Evolutionary conservation across 2,329 filamentous ascomycete species (phyloP).

Genomic region (Trichoderma hamatum): DNA sequence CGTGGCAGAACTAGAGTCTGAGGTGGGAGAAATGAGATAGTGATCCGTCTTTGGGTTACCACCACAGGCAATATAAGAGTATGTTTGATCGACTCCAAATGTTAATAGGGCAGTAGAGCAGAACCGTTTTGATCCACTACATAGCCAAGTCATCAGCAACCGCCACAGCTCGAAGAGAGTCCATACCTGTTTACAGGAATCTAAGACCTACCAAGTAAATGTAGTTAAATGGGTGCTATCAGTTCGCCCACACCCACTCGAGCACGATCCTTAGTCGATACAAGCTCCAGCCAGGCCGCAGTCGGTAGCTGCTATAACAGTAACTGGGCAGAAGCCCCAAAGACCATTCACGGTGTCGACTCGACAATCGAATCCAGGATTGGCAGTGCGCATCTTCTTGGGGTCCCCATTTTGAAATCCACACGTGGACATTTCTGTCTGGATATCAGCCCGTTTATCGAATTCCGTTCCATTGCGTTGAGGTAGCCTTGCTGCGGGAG

Average conservation of each 20-base stretch:
- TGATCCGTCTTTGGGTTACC: constrained; percentile 34
- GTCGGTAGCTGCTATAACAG: constrained; percentile 41
- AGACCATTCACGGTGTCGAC: constrained; percentile 40
- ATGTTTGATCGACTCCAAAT: constrained; percentile 39
- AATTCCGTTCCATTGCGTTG: background rate
- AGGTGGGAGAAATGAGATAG: constrained; percentile 31
- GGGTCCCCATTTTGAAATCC: constrained; percentile 40
- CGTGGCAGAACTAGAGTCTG: background rate
- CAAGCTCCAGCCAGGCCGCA: constrained; percentile 45
- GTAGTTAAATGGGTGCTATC: constrained; percentile 36
- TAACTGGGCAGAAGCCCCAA: constrained; percentile 47
- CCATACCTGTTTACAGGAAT: background rate
- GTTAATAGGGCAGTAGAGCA: constrained; percentile 43
- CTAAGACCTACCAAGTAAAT: constrained; percentile 40
- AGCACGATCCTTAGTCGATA: constrained; percentile 39
- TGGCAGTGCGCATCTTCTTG: constrained; percentile 36
- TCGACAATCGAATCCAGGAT: constrained; percentile 42
- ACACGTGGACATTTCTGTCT: constrained; percentile 36
- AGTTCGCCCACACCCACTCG: constrained; percentile 39
- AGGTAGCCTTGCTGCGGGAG: background rate
- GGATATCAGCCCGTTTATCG: constrained; percentile 23
- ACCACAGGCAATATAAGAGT: constrained; percentile 43
- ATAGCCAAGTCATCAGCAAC: background rate
- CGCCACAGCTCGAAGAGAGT: background rate
- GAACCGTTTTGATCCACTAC: constrained; percentile 30